phyloP scores from a whole-genome alignment of 805 yeast genomes.

The Candida endomychidarum region DNA sequence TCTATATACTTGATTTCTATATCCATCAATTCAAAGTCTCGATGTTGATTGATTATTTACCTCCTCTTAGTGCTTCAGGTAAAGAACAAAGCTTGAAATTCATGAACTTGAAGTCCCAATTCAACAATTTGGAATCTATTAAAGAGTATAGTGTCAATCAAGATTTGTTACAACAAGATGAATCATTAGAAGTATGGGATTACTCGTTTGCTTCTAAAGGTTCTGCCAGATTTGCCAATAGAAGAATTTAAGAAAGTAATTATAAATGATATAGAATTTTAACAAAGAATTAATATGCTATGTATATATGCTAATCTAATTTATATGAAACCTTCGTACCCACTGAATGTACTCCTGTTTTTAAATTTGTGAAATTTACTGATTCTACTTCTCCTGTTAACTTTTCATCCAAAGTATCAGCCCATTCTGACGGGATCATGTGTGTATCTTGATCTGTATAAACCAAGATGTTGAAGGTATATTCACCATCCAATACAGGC shows the following conservation, averaged over 20 bases:
- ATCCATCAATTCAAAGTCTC: constrained; percentile 56
- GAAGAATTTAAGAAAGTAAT: constrained; percentile 44
- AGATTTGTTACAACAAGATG: constrained; percentile 39
- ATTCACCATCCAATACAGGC: constrained; percentile 63
- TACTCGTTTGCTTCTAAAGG: constrained; percentile 39
- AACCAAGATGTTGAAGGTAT: constrained; percentile 83
- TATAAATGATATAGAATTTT: not conserved
- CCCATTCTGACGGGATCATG: constrained; percentile 81
- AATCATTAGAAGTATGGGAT: constrained; percentile 48
- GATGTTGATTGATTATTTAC: constrained; percentile 46
- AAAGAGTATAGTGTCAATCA: constrained; percentile 29
- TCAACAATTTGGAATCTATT: constrained; percentile 38
- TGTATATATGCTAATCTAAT: constrained; percentile 19
- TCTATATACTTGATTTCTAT: constrained; percentile 60
- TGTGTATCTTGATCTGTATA: constrained; percentile 62
- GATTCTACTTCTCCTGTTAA: constrained; percentile 55
- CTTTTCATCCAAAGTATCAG: constrained; percentile 63
- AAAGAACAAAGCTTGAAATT: constrained; percentile 49
- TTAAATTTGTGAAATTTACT: constrained; percentile 68
- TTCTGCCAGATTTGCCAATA: constrained; percentile 52
- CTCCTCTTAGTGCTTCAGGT: constrained; percentile 35
- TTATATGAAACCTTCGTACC: constrained; percentile 70
- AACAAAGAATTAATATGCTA: not conserved
- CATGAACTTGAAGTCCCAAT: constrained; percentile 44
- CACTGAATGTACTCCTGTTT: constrained; percentile 66